Evolutionary conservation across 441 rosid species (phyloP).

Genomic region (Iberis amara): DNA sequence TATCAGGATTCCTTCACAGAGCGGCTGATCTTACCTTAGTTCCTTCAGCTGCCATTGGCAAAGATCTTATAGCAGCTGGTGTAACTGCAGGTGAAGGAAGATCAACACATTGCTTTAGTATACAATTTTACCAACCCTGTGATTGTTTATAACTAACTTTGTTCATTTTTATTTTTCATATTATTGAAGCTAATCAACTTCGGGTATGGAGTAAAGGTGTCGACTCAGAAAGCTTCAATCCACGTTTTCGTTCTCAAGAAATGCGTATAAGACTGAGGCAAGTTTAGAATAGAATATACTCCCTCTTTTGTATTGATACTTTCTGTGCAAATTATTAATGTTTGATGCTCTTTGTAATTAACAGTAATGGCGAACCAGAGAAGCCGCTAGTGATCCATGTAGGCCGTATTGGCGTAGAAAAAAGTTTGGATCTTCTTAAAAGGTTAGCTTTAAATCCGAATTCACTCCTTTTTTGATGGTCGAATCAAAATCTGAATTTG

Average conservation of each 20-base stretch:
- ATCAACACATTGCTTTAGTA: neutral
- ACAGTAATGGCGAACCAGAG: slow-evolving; percentile 87
- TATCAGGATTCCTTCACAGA: slow-evolving; percentile 87
- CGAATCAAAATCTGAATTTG: slow-evolving; percentile 4
- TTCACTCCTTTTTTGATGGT: slow-evolving; percentile 1
- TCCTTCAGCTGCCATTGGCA: slow-evolving; percentile 84
- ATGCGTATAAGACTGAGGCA: slow-evolving; percentile 84
- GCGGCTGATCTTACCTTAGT: slow-evolving; percentile 97
- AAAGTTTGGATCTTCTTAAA: slow-evolving; percentile 77
- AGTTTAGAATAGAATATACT: slow-evolving; percentile 2
- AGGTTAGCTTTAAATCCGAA: slow-evolving; percentile 22
- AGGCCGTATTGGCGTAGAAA: slow-evolving; percentile 93
- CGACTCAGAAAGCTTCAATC: slow-evolving; percentile 87
- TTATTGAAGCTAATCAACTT: slow-evolving; percentile 68
- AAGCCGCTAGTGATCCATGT: slow-evolving; percentile 86
- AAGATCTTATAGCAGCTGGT: slow-evolving; percentile 73
- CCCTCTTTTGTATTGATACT: neutral
- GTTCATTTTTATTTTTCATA: neutral
- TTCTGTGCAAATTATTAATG: slow-evolving; percentile 14
- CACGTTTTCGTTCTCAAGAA: slow-evolving; percentile 62
- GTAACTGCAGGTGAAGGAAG: slow-evolving; percentile 73
- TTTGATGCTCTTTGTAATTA: slow-evolving; percentile 20
- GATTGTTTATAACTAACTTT: slow-evolving; percentile 9
- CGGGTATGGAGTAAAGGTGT: slow-evolving; percentile 98
- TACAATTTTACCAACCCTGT: neutral